A percentile compares a stretch with the other conserved stretches of the same genome.
These are phyloP conservation scores for Puccinia polysora DNA, from an alignment of 1,284 basidiomycete genomes.

Conservation along the genomic window DNA sequence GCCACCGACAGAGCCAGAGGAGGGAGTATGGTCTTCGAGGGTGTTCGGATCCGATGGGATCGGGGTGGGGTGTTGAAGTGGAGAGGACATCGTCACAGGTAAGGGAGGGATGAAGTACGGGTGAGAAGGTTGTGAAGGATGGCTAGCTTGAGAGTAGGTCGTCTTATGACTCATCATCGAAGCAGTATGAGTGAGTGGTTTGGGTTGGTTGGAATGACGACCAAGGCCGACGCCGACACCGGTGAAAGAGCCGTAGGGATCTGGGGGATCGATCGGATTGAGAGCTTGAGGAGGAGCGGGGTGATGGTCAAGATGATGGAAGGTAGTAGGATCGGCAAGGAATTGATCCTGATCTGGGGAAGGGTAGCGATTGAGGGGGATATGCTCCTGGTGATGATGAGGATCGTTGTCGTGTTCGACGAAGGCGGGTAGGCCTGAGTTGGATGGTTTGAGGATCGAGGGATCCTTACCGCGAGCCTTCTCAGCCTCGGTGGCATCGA, in stretches of 20 bases:
- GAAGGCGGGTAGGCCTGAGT: constrained; percentile 12
- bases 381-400: background rate
- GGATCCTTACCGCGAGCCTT: constrained; percentile 7
- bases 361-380: constrained; percentile 16
- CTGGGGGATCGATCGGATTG: background rate
- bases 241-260: background rate
- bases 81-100: constrained; percentile 1
- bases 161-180: background rate
- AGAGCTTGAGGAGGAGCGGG: too few species aligned
- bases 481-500: constrained; percentile 17
- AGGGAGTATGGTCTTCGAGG: background rate
- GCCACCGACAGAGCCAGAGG: too few species aligned
- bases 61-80: background rate
- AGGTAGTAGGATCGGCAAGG: too few species aligned
- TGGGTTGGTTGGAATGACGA: background rate
- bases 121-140: background rate
- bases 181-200: background rate
- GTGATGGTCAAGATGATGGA: too few species aligned
- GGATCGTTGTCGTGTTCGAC: constrained; percentile 17
- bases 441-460: background rate
- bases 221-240: too few species aligned
- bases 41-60: background rate
- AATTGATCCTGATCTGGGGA: background rate
- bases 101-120: background rate
- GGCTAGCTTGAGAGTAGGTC: background rate